Evolutionary conservation across 306 rosid species (phyloP), one percentile per base, ranked within the genome.

Genomic region (Vicia faba): DNA sequence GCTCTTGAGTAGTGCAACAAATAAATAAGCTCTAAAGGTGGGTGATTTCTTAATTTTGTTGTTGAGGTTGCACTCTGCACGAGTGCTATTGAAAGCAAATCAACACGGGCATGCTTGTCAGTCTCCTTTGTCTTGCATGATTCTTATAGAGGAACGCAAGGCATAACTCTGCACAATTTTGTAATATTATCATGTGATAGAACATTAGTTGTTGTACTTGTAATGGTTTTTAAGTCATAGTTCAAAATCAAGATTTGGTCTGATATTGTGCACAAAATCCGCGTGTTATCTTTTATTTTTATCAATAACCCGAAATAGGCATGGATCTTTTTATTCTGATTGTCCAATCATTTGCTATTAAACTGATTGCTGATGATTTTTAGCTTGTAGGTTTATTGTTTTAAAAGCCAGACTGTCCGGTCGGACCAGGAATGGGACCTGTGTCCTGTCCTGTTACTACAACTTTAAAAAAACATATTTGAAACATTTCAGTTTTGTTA

Each of bases 91-190:
- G 69, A 77, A 66, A 73, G 68, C 57, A 49, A 72, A 62, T 63
- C 75, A 70, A 13, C 31, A 55, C 26, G 51, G 14, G 63, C 58
- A 33, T 63, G 73, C 38, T 57, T 65, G 54, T 54, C 39, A 39
- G 50, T 51, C 64, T 45, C 78, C 5, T 36, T 48, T 54, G 71
- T 71, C 68, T 75, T 76, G 71, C 80, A 65, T 74, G 74, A 77
- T 70, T 74, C 61, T 59, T 59, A 44, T 13, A 35, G 62, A 33
- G 38, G 38, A 59, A 54, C 26, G 69, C 73, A 86, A 68, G 82
- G 76, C 76, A 8, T 14, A 66, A 68, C 66, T 74, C 75, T 60
- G 80, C 82, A 81, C 84, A 89, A 81, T 89, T 89, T 84, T 86
- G 87, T 87, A 80, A 5, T 54, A 48, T 64, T 59, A 74, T 84